phyloP scores from a whole-genome alignment of 371 early-diverging fungal genomes.

The Haplosporangium sp. region DNA sequence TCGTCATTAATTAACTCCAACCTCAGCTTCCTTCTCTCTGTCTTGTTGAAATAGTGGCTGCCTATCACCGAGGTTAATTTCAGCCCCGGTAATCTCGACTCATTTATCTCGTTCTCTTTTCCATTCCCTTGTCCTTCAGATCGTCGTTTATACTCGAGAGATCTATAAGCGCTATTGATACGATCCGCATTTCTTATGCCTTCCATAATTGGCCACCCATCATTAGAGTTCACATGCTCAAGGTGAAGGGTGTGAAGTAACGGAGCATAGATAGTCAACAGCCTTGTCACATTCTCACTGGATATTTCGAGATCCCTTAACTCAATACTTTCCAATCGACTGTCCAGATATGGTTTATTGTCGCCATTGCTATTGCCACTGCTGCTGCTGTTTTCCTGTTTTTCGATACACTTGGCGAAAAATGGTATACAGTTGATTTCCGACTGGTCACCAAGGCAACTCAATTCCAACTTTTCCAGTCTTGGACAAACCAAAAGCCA shows the following conservation, averaged over 20 bases:
- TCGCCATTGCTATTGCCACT: background rate
- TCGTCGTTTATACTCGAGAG: too few species aligned
- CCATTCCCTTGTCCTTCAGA: too few species aligned
- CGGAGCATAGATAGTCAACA: slow-evolving; percentile 2
- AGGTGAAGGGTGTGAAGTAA: background rate
- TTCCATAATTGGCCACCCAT: background rate
- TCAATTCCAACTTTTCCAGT: background rate
- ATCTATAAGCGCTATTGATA: background rate
- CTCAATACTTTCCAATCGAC: background rate
- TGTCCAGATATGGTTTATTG: background rate
- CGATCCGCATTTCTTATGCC: background rate
- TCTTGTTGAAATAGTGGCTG: too few species aligned
- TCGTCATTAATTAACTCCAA: too few species aligned
- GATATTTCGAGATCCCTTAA: background rate
- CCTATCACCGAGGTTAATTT: too few species aligned
- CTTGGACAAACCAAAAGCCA: slow-evolving; percentile 2
- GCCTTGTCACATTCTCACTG: background rate
- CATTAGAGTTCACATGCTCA: too few species aligned
- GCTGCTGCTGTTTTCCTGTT: background rate
- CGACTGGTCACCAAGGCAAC: background rate
- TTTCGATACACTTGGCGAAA: background rate
- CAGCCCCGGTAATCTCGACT: too few species aligned
- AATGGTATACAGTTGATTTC: background rate
- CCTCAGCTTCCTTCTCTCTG: too few species aligned
- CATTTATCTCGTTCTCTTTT: too few species aligned